These are phyloP conservation scores for Fusarium albidum DNA, from an alignment of 2,329 filamentous ascomycete species.

Conservation along the genomic window DNA sequence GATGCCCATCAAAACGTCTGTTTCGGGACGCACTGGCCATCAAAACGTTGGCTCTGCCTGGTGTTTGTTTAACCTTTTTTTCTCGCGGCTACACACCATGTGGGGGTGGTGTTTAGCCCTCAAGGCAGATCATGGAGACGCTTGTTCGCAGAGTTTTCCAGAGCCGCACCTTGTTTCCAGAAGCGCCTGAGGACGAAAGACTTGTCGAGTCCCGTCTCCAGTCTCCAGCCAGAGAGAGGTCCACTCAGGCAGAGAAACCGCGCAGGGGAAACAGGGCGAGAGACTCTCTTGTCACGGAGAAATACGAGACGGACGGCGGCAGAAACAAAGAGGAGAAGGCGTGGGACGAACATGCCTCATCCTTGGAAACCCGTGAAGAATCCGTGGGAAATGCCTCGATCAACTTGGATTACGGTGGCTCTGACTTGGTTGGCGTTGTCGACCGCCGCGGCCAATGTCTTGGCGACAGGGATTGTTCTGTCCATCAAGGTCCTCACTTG, in stretches of 20 bases:
- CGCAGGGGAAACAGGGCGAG: too few species aligned
- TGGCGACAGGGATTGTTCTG: constrained; percentile 31
- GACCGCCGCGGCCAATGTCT: constrained; percentile 13
- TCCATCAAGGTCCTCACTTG: constrained; percentile 35
- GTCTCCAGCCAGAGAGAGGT: too few species aligned
- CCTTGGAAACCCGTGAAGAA: neutral
- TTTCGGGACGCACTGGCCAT: neutral
- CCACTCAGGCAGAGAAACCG: too few species aligned
- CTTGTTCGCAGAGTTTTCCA: constrained; percentile 3
- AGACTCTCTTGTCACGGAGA: neutral
- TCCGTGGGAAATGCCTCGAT: constrained; percentile 9
- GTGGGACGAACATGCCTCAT: neutral
- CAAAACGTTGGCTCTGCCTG: neutral
- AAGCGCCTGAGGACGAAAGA: too few species aligned
- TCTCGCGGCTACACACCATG: constrained; percentile 8
- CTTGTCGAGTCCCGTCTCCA: too few species aligned
- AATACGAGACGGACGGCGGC: neutral
- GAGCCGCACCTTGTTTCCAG: constrained; percentile 17
- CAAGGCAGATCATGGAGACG: neutral
- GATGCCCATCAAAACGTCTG: neutral
- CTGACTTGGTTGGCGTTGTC: constrained; percentile 1
- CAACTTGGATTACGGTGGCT: constrained; percentile 12
- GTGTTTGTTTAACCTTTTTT: constrained; percentile 33
- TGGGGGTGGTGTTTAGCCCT: constrained; percentile 1
- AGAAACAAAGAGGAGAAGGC: neutral